These are phyloP conservation scores for Rhodamnia argentea DNA, from an alignment of 345 rosid genomes.

Conservation along the genomic window DNA sequence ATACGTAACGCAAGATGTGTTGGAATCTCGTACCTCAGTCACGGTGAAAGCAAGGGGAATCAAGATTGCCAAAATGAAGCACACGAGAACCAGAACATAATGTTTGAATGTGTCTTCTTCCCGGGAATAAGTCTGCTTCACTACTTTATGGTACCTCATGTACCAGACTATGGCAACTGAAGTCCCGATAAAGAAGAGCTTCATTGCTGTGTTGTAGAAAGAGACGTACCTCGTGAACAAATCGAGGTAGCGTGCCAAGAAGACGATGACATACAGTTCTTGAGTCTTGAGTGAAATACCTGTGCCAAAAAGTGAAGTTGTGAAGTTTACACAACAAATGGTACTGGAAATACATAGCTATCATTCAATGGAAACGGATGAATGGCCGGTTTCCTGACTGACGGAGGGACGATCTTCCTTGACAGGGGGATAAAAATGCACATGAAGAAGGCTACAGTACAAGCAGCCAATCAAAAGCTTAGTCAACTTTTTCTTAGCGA, in stretches of 20 bases:
- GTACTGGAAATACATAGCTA: background rate
- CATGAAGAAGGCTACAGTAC: background rate
- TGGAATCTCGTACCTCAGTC: conserved; percentile 6
- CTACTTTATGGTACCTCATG: conserved; percentile 35
- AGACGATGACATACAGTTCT: conserved; percentile 35
- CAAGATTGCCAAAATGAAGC: conserved; percentile 18
- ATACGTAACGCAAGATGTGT: background rate
- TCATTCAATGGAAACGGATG: background rate
- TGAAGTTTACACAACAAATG: background rate
- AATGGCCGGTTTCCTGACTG: background rate
- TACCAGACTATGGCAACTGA: conserved; percentile 38
- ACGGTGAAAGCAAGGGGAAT: conserved; percentile 8
- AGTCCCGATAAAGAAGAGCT: conserved; percentile 27
- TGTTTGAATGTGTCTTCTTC: conserved; percentile 26
- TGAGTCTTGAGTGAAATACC: conserved; percentile 39
- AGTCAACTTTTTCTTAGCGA: background rate
- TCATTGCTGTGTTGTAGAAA: conserved; percentile 32
- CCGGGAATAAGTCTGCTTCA: conserved; percentile 24
- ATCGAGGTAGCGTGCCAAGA: conserved; percentile 30
- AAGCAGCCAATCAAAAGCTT: background rate
- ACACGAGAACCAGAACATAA: conserved; percentile 8
- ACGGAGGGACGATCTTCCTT: background rate
- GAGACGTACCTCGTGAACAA: conserved; percentile 17
- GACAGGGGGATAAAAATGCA: background rate
- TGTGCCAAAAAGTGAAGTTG: background rate